phyloP scores from a whole-genome alignment of 176 grass and related monocot species.

The Ensete ventricosum region DNA sequence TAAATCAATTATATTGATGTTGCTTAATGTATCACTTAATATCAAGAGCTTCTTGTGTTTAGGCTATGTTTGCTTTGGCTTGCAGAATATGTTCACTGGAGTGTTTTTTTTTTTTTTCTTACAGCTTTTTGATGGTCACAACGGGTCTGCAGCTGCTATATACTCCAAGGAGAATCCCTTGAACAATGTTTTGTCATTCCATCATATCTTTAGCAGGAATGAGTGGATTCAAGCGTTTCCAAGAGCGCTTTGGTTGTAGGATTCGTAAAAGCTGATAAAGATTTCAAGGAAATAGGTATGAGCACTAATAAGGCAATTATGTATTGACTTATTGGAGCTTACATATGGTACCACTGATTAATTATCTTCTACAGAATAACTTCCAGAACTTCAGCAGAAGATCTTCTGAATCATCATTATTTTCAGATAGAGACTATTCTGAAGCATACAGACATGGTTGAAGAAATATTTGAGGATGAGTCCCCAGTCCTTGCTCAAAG shows the following conservation, averaged over 20 bases:
- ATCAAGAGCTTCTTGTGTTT: neutral
- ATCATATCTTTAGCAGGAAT: constrained; percentile 7
- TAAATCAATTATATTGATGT: no score
- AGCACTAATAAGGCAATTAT: neutral
- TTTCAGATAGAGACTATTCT: constrained; percentile 42
- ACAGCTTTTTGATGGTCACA: constrained; percentile 8
- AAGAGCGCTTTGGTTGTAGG: constrained; percentile 13
- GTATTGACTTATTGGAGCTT: neutral
- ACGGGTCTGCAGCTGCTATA: constrained; percentile 3
- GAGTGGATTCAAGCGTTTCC: constrained; percentile 19
- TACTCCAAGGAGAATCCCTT: constrained; percentile 5
- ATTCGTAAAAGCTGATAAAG: constrained; percentile 16
- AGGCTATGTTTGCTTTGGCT: neutral
- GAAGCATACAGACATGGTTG: constrained; percentile 38
- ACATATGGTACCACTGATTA: neutral
- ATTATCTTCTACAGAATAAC: neutral
- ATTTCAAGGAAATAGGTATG: constrained; percentile 13
- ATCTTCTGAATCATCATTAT: constrained; percentile 63
- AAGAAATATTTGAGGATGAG: constrained; percentile 47
- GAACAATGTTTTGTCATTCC: neutral
- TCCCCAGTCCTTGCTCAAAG: constrained; percentile 32
- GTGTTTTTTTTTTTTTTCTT: neutral
- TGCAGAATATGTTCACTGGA: neutral
- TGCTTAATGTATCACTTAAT: no score
- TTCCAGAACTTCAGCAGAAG: constrained; percentile 30